Evolutionary conservation across 2,329 filamentous ascomycete genomes (phyloP).

Genomic region (Penicillium sp.): DNA sequence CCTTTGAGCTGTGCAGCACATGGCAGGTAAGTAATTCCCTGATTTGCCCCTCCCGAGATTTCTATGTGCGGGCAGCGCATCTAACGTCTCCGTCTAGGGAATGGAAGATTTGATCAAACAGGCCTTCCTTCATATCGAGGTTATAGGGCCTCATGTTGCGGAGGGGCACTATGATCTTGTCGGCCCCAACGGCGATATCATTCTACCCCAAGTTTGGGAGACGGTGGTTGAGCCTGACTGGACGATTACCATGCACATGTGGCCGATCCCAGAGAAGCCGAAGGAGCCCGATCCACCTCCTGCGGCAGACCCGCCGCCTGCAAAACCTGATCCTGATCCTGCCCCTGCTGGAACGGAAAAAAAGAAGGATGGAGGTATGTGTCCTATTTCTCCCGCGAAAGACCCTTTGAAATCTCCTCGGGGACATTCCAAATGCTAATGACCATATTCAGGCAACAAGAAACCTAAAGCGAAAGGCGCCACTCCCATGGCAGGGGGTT

Average conservation of each 20-base stretch:
- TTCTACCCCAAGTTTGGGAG: constrained; percentile 76
- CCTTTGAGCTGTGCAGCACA: constrained; percentile 76
- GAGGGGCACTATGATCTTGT: constrained; percentile 76
- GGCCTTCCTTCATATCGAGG: constrained; percentile 73
- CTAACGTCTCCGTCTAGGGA: constrained; percentile 49
- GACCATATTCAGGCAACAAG: constrained; percentile 25
- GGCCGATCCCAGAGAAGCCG: constrained; percentile 56
- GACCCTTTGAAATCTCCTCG: too few relatives aligned
- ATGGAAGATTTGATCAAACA: constrained; percentile 85
- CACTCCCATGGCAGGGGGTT: constrained; percentile 26
- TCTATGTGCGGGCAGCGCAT: constrained; percentile 11
- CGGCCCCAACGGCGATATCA: constrained; percentile 75
- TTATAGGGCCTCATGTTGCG: constrained; percentile 69
- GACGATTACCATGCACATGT: constrained; percentile 65
- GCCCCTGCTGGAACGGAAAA: constrained; percentile 27
- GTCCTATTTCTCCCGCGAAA: neutral
- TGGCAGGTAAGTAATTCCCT: constrained; percentile 62
- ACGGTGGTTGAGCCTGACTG: constrained; percentile 74
- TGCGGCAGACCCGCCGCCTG: constrained; percentile 18
- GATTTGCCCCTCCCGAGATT: neutral
- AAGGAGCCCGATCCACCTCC: constrained; percentile 38
- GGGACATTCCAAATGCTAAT: neutral
- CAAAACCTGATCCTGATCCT: constrained; percentile 15
- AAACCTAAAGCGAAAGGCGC: constrained; percentile 22
- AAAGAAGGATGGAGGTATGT: constrained; percentile 33